These are phyloP conservation scores for Osmanthus fragrans DNA, from an alignment of 257 asterid genomes.

Conservation along the genomic window DNA sequence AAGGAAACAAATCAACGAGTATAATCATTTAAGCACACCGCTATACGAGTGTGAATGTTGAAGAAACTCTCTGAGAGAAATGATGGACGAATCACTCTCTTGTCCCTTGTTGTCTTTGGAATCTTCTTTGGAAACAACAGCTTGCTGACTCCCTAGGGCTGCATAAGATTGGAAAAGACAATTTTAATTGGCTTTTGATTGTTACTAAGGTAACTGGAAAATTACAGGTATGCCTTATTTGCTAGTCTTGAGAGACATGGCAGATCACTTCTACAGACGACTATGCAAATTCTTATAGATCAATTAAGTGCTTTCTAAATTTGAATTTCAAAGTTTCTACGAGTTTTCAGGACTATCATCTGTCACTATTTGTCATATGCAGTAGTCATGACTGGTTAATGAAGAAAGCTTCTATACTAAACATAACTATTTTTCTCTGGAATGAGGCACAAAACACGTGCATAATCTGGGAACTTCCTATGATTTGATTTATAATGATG, in stretches of 20 bases:
- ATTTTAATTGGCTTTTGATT: neutral
- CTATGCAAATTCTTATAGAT: no score
- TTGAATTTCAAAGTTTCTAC: neutral
- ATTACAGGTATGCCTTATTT: neutral
- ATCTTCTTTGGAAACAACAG: constrained; percentile 47
- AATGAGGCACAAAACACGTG: neutral
- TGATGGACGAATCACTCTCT: constrained; percentile 34
- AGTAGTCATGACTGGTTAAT: neutral
- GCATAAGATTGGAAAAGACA: constrained; percentile 26
- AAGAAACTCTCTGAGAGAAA: constrained; percentile 58
- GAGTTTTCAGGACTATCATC: no score
- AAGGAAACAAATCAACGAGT: constrained; percentile 7
- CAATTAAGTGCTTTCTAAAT: neutral
- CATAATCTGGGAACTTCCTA: neutral
- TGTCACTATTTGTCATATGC: no score
- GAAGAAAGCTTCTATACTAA: neutral
- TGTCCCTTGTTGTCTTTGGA: constrained; percentile 35
- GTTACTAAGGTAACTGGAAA: no score
- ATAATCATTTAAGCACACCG: constrained; percentile 34
- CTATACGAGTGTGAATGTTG: constrained; percentile 60
- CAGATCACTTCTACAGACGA: neutral
- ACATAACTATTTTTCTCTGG: neutral
- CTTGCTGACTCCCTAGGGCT: constrained; percentile 73
- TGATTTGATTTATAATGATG: neutral
- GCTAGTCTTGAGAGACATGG: constrained; percentile 6